A percentile compares a stretch with the other conserved stretches of the same genome.
phyloP scores from a whole-genome alignment of 2,329 filamentous ascomycete genomes.

The Knoxdaviesia capensis region DNA sequence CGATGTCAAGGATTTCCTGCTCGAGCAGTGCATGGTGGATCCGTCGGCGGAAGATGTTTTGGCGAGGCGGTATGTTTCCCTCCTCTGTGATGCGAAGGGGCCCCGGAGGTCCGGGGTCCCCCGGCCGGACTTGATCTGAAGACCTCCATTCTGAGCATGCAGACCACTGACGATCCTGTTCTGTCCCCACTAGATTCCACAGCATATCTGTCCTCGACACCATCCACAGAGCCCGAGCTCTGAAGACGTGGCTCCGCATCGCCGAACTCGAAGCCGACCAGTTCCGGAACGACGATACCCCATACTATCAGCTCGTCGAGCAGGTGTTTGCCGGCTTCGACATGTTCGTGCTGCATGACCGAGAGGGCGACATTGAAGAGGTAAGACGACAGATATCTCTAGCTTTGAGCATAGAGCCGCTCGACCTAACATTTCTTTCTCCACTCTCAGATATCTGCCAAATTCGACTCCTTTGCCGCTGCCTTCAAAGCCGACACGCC shows the following conservation, averaged over 20 bases:
- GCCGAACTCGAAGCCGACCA: conserved; percentile 1
- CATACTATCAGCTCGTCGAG: conserved; percentile 28
- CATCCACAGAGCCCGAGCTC: conserved; percentile 61
- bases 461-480: conserved; percentile 42
- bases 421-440: conserved; percentile 3
- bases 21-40: conserved; percentile 40
- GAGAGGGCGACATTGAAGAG: conserved; percentile 53
- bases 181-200: conserved; percentile 2
- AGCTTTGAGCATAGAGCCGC: no score
- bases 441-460: conserved; percentile 7
- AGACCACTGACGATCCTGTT: no score
- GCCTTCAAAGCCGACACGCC: conserved; percentile 32
- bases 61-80: conserved; percentile 37
- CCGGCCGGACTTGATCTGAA: no score
- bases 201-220: conserved; percentile 15
- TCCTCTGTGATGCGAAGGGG: background rate
- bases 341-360: conserved; percentile 63
- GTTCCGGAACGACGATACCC: background rate
- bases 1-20: conserved; percentile 71
- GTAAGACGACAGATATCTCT: conserved; percentile 18
- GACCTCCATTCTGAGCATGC: no score
- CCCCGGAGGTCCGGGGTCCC: no score
- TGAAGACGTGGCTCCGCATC: conserved; percentile 47
- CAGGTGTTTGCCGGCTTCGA: conserved; percentile 67
- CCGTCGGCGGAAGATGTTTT: conserved; percentile 52